Evolutionary conservation across 768 basidiomycete genomes (phyloP), one percentile per base, ranked within the genome.

Genomic region (Roridomyces roridus): DNA sequence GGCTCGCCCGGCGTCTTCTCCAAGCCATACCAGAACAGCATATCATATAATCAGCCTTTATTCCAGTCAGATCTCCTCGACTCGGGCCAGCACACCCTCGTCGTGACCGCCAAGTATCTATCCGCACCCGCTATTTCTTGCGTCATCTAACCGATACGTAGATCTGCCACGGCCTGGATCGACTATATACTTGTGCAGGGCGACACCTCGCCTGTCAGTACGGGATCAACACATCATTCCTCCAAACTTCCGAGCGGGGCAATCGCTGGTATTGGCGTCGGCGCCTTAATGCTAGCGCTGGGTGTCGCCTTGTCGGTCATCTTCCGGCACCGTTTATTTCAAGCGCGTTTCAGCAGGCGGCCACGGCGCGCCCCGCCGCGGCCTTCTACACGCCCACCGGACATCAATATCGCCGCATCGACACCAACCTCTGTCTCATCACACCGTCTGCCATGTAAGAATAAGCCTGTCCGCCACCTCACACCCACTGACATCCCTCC

Each of bases 181-280:
- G 67, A 68, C 29, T 68, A 68, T 39, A 21, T 68, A 15, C 58
- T 68, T 15, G 34, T 68, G 15, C 60, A 60, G 18, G 51, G 60
- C 15, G 26, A 48, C 34, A 49, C 61, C 6, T 37, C 60, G n/a
- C 52, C 55, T 24, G 41, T 23, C 21, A 51, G 50, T 25, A 39
- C n/a, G n/a, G n/a, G n/a, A n/a, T 28, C 29, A 50, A 14, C 10
- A 1, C 39, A 36, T 31, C 53, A 56, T 42, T 40, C 64, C 12
- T 15, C 47, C 17, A n/a, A 25, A 21, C 49, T 14, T n/a, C n/a
- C n/a, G n/a, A n/a, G n/a, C n/a, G 46, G 46, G 15, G 51, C 41
- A 39, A 53, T 59, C 31, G 51, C 57, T 4, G 58, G 46, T 10
- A 25, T 41, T 12, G 57, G 36, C 1, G 36, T 29, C 23, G 55